Base-by-base conservation (phyloP, 140 eudicot genomes). In the Bidens hawaiensis region DNA sequence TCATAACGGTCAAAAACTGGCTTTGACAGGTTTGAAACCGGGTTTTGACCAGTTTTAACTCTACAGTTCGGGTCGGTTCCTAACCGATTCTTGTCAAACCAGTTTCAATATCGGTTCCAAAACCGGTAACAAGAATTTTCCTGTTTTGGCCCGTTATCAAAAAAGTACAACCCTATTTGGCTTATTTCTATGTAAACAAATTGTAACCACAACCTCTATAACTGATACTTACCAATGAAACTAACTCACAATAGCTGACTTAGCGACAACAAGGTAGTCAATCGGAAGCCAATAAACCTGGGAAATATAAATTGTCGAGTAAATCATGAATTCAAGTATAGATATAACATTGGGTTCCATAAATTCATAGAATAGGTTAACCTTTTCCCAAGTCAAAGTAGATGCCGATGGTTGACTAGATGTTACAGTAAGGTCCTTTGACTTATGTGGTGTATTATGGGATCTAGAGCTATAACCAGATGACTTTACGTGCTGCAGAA, bases 271-370 rank as follows among this genome's bases (percentile, higher is more conserved):
- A 70, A 93, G 99, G 78, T 93, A 93, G 77, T 93, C 95, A 47
- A 88, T 81, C 41, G 74, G 69, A 62, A 93, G 89, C 99, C 99
- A 93, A 75, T 88, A 93, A 68, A 93, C 99, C 99, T 93, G 52
- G 53, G 9, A 49, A 64, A 67, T 42, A 24, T 26, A 18, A 18
- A 16, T 17, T 15, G n/a, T 40, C 12, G 30, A 8, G 36, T 41
- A 69, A 56, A 63, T 42, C 33, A 68, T 26, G 31, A 34, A 33
- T 38, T 42, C 28, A 57, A 68, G 62, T 41, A 75, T 16, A 33
- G 46, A 40, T 58, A 54, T 46, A 23, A 25, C 13, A 64, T n/a
- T 54, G 33, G 43, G 21, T 46, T 56, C 33, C 7, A 73, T 13
- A 45, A 17, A 66, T 34, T 4, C 13, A 11, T 38, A 22, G 51